Evolutionary conservation across 169 alveolate genomes (phyloP).

Genomic region (Cryptosporidium felis): DNA sequence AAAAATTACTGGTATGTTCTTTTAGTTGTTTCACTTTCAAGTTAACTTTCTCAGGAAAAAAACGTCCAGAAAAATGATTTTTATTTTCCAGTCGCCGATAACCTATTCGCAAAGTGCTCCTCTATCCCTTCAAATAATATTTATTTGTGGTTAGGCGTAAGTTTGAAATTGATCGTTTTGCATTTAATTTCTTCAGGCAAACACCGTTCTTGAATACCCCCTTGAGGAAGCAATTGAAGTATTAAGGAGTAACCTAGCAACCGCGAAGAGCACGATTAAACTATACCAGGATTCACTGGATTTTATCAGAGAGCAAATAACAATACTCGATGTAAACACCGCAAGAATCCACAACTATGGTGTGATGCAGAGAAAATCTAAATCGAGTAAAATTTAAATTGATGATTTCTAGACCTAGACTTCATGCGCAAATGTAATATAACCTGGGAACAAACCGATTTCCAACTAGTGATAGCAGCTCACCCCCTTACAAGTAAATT

Average conservation of each 20-base stretch:
- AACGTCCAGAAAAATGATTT: neutral
- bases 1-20: conserved; percentile 50
- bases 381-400: neutral
- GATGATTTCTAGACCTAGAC: neutral
- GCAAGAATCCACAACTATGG: conserved; percentile 88
- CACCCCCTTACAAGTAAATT: too few relatives aligned
- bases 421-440: neutral
- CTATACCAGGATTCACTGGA: conserved; percentile 79
- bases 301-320: conserved; percentile 85
- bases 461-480: too few relatives aligned
- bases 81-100: conserved; percentile 81
- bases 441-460: conserved; percentile 46
- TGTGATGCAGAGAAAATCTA: conserved; percentile 78
- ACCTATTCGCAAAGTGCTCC: conserved; percentile 84
- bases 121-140: conserved; percentile 81
- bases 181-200: conserved; percentile 79
- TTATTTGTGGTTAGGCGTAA: conserved; percentile 87
- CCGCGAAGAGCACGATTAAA: conserved; percentile 75
- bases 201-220: conserved; percentile 86
- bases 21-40: neutral
- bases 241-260: conserved; percentile 78
- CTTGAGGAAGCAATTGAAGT: conserved; percentile 86
- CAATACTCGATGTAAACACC: conserved; percentile 87
- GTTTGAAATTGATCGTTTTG: conserved; percentile 4
- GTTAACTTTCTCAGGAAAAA: neutral